Evolutionary conservation across 225 moss, liverwort and hornwort genomes (phyloP), one percentile per base, ranked within the genome.

Genomic region (Ulota crispa): DNA sequence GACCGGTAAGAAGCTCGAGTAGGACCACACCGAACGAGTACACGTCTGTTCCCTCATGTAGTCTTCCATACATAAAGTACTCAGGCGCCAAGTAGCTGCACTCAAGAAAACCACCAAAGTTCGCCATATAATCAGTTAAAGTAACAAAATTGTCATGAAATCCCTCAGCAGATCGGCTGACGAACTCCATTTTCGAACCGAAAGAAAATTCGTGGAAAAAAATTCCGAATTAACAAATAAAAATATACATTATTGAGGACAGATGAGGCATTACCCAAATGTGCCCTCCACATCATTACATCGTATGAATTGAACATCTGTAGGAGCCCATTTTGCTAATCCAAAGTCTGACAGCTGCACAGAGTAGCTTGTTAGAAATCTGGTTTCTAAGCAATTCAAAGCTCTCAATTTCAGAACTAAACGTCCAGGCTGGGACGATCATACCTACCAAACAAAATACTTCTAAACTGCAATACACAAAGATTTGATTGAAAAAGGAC

Each of bases 21-120:
- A 91, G 74, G 59, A 91, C 91, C 54, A 91, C 91, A 67, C 91
- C 91, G 83, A 87, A 91, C 20, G 91, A 89, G 83, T 91, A 91
- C 67, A 91, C 87, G 39, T 91, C 91, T 28, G 85, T 89, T 74
- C 82, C 87, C 73, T 89, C 91, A 47, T 89, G 87, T 30, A 91
- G 85, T 89, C 85, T 87, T 64, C 91, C 91, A 47, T 91, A 89
- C 91, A 91, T 87, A 19, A 91, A 89, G 77, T 91, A 91, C 77
- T 91, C 91, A 30, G 91, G 91, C n/a, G 91, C 91, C 85, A 91
- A 84, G 74, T 91, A 91, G 73, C 91, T 91, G 81, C 89, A 82
- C 32, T 77, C 60, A 79, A 63, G 65, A 55, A 81, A 57, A 59
- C 62, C 82, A 59, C 62, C 82, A 76, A 70, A 31, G 66, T 68